phyloP scores from a whole-genome alignment of 805 yeast species.

The Candida schatavii region DNA sequence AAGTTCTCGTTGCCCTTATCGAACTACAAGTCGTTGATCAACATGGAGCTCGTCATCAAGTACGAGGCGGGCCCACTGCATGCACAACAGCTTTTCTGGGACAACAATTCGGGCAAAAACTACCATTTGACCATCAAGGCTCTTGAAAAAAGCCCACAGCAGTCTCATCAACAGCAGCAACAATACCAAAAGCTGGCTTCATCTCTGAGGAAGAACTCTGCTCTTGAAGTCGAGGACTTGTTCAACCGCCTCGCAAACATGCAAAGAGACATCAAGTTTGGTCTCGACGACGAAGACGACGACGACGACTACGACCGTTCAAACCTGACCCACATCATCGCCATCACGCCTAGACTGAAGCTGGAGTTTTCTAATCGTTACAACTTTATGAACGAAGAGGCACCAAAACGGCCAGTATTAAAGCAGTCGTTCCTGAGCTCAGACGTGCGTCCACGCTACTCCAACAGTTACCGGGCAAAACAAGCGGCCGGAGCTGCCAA shows the following conservation, averaged over 20 bases:
- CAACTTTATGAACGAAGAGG: constrained; percentile 14
- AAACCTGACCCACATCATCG: constrained; percentile 5
- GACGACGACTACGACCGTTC: constrained; percentile 4
- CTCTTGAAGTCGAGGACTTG: constrained; percentile 22
- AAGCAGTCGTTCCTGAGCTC: constrained; percentile 17
- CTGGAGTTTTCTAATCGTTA: constrained; percentile 16
- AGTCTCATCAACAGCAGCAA: constrained; percentile 6
- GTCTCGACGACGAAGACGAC: constrained; percentile 8
- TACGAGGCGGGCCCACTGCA: constrained; percentile 20
- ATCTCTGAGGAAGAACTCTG: constrained; percentile 5
- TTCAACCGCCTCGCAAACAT: constrained; percentile 18
- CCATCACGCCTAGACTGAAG: constrained; percentile 7
- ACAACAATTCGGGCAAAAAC: constrained; percentile 33
- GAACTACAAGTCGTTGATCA: constrained; percentile 27
- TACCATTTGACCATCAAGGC: constrained; percentile 35
- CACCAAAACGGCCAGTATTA: constrained; percentile 17
- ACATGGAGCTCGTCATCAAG: constrained; percentile 33
- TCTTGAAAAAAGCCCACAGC: constrained; percentile 1
- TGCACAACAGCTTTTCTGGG: constrained; percentile 30
- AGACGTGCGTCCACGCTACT: constrained; percentile 22
- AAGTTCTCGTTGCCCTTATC: constrained; percentile 47
- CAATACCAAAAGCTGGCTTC: too few relatives aligned
- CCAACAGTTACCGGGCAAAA: constrained; percentile 23
- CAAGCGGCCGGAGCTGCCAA: constrained; percentile 4
- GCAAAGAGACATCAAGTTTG: constrained; percentile 7